Evolutionary conservation across 768 basidiomycete species (phyloP).

Genomic region (Tulasnella sp.): DNA sequence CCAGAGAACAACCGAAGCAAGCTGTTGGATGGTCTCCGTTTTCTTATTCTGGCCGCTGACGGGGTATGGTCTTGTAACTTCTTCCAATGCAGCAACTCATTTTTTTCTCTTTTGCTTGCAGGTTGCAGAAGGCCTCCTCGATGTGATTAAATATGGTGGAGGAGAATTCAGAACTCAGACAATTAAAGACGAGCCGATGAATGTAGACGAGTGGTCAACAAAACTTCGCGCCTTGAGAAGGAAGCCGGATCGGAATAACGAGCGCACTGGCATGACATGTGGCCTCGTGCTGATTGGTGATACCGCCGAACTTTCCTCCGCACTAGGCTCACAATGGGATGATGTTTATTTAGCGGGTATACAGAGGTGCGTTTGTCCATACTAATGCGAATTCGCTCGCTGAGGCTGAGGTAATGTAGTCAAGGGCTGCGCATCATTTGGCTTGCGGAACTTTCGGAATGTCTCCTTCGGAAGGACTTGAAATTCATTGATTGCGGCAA

Average conservation of each 20-base stretch:
- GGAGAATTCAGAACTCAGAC: not conserved
- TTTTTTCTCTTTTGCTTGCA: not conserved
- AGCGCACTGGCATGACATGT: not conserved
- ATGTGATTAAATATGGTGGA: not conserved
- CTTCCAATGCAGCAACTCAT: not conserved
- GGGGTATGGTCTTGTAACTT: slow-evolving; percentile 9
- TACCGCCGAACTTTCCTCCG: not conserved
- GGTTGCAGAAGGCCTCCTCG: not conserved
- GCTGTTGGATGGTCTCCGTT: not conserved
- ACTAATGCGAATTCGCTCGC: not conserved
- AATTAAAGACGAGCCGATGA: not conserved
- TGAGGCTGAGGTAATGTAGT: not conserved
- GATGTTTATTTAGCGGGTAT: slow-evolving; percentile 2
- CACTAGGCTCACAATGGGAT: not conserved
- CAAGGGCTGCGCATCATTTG: slow-evolving; percentile 6
- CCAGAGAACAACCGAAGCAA: not conserved
- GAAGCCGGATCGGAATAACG: not conserved
- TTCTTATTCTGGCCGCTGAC: slow-evolving; percentile 3
- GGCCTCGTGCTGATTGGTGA: slow-evolving; percentile 2
- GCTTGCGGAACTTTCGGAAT: slow-evolving; percentile 1
- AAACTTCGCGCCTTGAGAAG: not conserved
- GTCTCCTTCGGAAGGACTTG: slow-evolving; percentile 6
- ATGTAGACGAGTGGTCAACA: not conserved
- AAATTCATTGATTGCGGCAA: not conserved
- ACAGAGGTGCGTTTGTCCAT: not conserved